phyloP scores from a whole-genome alignment of 148 eudicot genomes.

The Diospyros lotus region DNA sequence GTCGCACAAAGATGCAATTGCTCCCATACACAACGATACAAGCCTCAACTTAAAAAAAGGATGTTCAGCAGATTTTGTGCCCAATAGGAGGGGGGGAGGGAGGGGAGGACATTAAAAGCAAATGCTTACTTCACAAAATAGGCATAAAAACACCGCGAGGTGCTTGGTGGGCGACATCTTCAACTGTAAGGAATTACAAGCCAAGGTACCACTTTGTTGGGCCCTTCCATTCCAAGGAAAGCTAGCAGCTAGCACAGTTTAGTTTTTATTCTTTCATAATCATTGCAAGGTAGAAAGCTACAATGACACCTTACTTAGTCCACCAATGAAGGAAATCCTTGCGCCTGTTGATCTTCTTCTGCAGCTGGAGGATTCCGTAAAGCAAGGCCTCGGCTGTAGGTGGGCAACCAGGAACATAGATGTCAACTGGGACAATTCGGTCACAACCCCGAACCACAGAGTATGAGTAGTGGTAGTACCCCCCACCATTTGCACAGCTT shows the following conservation, averaged over 20 bases:
- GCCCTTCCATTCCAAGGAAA: conserved; percentile 10
- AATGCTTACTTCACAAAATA: too few species aligned
- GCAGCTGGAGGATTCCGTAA: conserved; percentile 86
- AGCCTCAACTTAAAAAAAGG: too few species aligned
- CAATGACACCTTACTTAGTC: conserved; percentile 44
- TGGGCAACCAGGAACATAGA: conserved; percentile 12
- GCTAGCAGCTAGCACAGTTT: background rate
- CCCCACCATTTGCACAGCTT: conserved; percentile 99
- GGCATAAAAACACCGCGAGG: too few species aligned
- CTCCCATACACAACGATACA: too few species aligned
- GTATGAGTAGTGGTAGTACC: conserved; percentile 95
- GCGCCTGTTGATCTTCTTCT: conserved; percentile 95
- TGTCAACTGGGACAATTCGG: conserved; percentile 16
- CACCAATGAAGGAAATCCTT: conserved; percentile 96
- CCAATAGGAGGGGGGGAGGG: too few species aligned
- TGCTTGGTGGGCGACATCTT: too few species aligned
- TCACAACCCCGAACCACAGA: conserved; percentile 39
- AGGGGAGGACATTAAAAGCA: too few species aligned
- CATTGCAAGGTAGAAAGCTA: too few species aligned
- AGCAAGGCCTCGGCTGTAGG: conserved; percentile 26
- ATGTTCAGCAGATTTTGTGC: too few species aligned
- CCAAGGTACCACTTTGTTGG: background rate
- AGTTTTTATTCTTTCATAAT: conserved; percentile 2
- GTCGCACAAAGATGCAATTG: too few species aligned
- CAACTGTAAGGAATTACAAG: too few species aligned